phyloP scores from a whole-genome alignment of 306 rosid genomes.

The Pachyrhizus erosus region DNA sequence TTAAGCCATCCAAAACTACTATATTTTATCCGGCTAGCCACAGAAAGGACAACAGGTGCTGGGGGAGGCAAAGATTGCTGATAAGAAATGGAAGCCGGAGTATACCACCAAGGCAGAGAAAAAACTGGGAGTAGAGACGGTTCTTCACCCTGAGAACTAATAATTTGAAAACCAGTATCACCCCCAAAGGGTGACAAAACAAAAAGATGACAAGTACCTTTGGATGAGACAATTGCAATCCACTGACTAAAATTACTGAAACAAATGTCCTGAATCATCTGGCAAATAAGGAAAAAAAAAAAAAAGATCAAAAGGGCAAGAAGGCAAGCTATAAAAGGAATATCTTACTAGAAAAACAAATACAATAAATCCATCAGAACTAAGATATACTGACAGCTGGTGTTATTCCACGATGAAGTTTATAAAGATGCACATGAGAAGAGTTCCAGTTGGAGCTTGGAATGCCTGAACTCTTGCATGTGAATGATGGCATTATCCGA shows the following conservation, averaged over 20 bases:
- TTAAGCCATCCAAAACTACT: constrained; percentile 96
- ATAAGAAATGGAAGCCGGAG: constrained; percentile 55
- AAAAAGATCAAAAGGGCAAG: constrained; percentile 2
- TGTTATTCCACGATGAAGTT: constrained; percentile 90
- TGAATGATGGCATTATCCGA: constrained; percentile 79
- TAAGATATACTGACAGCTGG: constrained; percentile 79
- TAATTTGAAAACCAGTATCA: constrained; percentile 74
- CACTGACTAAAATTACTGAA: constrained; percentile 89
- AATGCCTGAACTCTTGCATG: constrained; percentile 63
- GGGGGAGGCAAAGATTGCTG: constrained; percentile 83
- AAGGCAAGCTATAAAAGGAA: constrained; percentile 29
- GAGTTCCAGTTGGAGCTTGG: constrained; percentile 65
- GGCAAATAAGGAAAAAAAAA: constrained; percentile 42
- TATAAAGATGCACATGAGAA: constrained; percentile 88
- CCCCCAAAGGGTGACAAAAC: constrained; percentile 92
- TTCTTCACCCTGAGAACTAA: constrained; percentile 66
- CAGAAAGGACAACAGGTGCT: constrained; percentile 74
- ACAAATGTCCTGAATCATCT: constrained; percentile 95
- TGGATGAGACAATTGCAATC: constrained; percentile 92
- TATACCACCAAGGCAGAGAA: constrained; percentile 89
- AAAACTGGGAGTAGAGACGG: constrained; percentile 71
- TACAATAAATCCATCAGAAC: constrained; percentile 32
- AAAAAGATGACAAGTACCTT: constrained; percentile 90
- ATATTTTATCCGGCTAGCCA: constrained; percentile 88
- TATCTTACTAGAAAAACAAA: constrained; percentile 38